Evolutionary conservation across 371 early-diverging fungal species (phyloP).

Genomic region (Blastocladiella emersonii): DNA sequence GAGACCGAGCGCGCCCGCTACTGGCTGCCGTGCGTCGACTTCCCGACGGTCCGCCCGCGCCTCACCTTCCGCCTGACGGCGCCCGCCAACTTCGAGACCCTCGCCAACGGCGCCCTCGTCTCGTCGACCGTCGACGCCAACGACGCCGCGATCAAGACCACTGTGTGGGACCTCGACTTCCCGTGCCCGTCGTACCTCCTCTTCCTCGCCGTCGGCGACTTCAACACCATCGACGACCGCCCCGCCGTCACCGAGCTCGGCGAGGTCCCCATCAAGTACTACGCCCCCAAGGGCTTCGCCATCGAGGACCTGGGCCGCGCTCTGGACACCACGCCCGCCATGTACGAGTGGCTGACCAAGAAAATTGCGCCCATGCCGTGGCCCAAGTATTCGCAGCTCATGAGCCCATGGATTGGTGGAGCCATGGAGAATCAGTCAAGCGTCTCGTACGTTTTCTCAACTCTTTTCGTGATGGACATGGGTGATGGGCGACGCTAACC

Average conservation of each 20-base stretch:
- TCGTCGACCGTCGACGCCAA: conserved; percentile 10
- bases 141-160: conserved; percentile 20
- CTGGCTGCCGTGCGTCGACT: conserved; percentile 47
- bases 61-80: conserved; percentile 32
- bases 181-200: conserved; percentile 31
- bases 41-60: conserved; percentile 34
- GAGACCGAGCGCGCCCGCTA: conserved; percentile 36
- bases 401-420: conserved; percentile 22
- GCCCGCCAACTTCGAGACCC: conserved; percentile 20
- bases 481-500: too few relatives aligned
- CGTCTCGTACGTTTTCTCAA: too few relatives aligned
- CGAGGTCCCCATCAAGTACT: conserved; percentile 28
- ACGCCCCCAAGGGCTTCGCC: conserved; percentile 21
- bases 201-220: conserved; percentile 41
- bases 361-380: conserved; percentile 30
- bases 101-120: conserved; percentile 33
- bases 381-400: conserved; percentile 44
- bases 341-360: conserved; percentile 36
- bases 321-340: conserved; percentile 31
- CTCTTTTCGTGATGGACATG: too few relatives aligned
- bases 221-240: conserved; percentile 27
- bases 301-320: conserved; percentile 21
- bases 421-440: conserved; percentile 53
- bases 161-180: conserved; percentile 27
- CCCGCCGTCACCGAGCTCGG: conserved; percentile 29